Evolutionary conservation across 768 basidiomycete species (phyloP).

Genomic region (Clavaria fumosa): DNA sequence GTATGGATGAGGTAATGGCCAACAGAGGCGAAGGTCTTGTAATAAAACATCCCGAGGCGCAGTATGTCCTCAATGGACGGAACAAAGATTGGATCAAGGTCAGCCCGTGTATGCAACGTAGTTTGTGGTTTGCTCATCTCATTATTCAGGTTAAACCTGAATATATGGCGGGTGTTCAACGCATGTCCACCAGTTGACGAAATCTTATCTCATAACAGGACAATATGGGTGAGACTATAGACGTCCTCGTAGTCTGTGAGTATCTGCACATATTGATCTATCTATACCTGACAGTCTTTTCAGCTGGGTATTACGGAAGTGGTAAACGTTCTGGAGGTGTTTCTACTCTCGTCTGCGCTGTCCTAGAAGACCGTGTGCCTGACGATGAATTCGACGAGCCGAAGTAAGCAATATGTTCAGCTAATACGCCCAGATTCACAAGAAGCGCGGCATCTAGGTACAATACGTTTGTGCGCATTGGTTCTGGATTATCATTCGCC

Average conservation of each 20-base stretch:
- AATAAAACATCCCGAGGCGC: slow-evolving; percentile 68
- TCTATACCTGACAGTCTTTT: slow-evolving; percentile 2
- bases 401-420: slow-evolving; percentile 28
- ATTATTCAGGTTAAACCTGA: slow-evolving; percentile 59
- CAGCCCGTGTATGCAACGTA: too few relatives aligned
- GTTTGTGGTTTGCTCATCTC: too few relatives aligned
- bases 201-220: slow-evolving; percentile 36
- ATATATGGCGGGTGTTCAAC: slow-evolving; percentile 46
- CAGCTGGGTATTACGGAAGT: slow-evolving; percentile 79
- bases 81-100: slow-evolving; percentile 92
- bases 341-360: slow-evolving; percentile 80
- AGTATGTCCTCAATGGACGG: slow-evolving; percentile 77
- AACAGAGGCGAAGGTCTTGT: slow-evolving; percentile 85
- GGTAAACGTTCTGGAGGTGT: slow-evolving; percentile 80
- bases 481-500: slow-evolving; percentile 71
- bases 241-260: slow-evolving; percentile 79
- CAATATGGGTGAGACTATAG: slow-evolving; percentile 85
- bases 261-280: not conserved
- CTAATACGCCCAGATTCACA: slow-evolving; percentile 1
- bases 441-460: slow-evolving; percentile 57
- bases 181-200: not conserved
- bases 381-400: slow-evolving; percentile 44
- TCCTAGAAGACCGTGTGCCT: slow-evolving; percentile 54
- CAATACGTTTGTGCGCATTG: slow-evolving; percentile 77
- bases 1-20: slow-evolving; percentile 75